Conservation (phyloP, 176 grass and related monocot species). For the Elaeis guineensis region DNA sequence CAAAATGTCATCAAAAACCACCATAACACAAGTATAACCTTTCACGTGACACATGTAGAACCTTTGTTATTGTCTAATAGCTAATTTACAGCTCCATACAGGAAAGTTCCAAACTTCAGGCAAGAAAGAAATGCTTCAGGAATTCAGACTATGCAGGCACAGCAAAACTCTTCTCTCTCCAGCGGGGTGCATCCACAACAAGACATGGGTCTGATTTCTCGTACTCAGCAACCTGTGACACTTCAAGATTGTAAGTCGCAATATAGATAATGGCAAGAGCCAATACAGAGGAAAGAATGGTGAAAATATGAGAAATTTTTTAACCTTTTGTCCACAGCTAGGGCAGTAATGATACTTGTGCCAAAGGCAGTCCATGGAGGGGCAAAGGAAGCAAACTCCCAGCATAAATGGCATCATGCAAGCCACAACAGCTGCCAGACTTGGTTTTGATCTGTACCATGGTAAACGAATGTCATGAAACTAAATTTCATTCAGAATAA, state of each 20-base stretch:
- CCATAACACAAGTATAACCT: no score
- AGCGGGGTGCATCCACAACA: slow-evolving; percentile 48
- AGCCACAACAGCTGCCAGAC: slow-evolving; percentile 72
- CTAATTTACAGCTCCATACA: no score
- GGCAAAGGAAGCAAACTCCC: slow-evolving; percentile 88
- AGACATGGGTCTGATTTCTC: slow-evolving; percentile 86
- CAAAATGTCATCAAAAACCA: no score
- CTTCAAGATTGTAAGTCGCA: not conserved
- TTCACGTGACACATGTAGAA: no score
- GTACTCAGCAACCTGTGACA: slow-evolving; percentile 70
- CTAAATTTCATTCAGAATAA: no score
- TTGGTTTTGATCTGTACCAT: slow-evolving; percentile 70
- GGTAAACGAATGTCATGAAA: slow-evolving; percentile 1
- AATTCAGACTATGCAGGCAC: slow-evolving; percentile 50
- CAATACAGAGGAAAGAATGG: no score
- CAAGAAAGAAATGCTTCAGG: no score
- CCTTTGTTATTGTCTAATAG: no score
- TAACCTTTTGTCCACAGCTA: slow-evolving; percentile 73
- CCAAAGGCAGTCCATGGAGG: slow-evolving; percentile 90
- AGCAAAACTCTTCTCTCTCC: slow-evolving; percentile 75
- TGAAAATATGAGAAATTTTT: no score
- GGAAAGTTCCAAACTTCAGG: no score
- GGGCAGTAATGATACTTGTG: slow-evolving; percentile 95
- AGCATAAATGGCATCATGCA: slow-evolving; percentile 97
- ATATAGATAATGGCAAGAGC: not conserved